Conservation (phyloP, 148 eudicot genomes). For the Fagopyrum esculentum region DNA sequence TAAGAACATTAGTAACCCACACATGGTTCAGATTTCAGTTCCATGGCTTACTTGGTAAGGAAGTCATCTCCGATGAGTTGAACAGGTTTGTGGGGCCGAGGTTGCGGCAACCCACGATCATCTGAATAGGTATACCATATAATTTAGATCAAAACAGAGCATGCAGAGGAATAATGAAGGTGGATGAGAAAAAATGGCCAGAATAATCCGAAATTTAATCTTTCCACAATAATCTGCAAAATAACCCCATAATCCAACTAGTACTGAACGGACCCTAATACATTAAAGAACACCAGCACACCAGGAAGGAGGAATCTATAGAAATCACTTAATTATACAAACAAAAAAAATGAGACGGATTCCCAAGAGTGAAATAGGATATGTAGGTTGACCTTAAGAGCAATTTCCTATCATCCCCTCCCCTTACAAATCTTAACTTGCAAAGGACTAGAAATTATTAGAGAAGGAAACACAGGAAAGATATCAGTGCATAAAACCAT, state of each 20-base stretch:
- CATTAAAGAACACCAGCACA: too few species aligned
- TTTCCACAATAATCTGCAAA: too few species aligned
- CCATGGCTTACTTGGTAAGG: constrained; percentile 50
- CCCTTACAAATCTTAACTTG: not conserved
- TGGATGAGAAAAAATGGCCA: too few species aligned
- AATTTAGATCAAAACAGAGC: not conserved
- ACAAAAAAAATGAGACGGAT: not conserved
- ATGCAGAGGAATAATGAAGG: not conserved
- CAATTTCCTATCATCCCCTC: too few species aligned
- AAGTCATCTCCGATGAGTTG: constrained; percentile 59
- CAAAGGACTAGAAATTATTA: not conserved
- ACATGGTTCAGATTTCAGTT: not conserved
- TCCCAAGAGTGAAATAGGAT: not conserved
- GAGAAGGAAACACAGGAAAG: not conserved
- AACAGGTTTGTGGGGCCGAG: constrained; percentile 47
- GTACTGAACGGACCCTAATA: too few species aligned
- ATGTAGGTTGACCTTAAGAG: too few species aligned
- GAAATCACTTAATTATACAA: not conserved
- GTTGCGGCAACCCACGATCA: constrained; percentile 40
- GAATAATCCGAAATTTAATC: too few species aligned
- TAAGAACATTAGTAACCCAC: too few species aligned
- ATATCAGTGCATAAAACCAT: not conserved
- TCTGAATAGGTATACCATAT: constrained; percentile 27
- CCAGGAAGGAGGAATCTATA: too few species aligned
- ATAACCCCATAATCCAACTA: too few species aligned